These are phyloP conservation scores for Diplosphaera chodatii DNA, from an alignment of 139 green algal species.

Conservation along the genomic window DNA sequence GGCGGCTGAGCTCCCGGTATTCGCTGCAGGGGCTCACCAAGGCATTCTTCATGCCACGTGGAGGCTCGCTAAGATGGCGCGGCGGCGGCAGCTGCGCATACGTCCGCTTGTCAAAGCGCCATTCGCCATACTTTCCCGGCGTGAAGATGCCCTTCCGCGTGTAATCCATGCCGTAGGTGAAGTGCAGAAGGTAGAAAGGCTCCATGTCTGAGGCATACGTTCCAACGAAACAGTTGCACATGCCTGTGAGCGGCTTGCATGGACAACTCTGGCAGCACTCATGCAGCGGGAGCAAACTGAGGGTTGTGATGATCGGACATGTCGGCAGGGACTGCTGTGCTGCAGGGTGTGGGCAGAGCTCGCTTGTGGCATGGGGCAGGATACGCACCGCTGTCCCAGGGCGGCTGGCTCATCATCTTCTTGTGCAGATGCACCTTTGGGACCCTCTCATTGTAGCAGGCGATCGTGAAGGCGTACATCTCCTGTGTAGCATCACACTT, in stretches of 20 bases:
- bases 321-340: too few relatives aligned
- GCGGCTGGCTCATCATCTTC: slow-evolving; percentile 77
- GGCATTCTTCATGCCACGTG: not conserved
- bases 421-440: slow-evolving; percentile 56
- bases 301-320: too few relatives aligned
- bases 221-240: too few relatives aligned
- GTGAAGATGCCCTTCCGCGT: slow-evolving; percentile 62
- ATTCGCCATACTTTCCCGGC: slow-evolving; percentile 78
- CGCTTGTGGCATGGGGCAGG: too few relatives aligned
- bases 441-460: slow-evolving; percentile 55
- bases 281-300: too few relatives aligned
- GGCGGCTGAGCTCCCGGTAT: too few relatives aligned
- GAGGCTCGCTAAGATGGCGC: slow-evolving; percentile 49
- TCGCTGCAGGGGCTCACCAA: too few relatives aligned
- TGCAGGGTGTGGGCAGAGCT: too few relatives aligned
- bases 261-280: too few relatives aligned
- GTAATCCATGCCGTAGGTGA: slow-evolving; percentile 95
- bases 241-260: too few relatives aligned
- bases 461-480: slow-evolving; percentile 93
- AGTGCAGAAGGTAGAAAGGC: slow-evolving; percentile 89
- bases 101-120: slow-evolving; percentile 93
- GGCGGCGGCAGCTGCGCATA: slow-evolving; percentile 58
- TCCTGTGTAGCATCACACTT: too few relatives aligned
- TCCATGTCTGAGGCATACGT: slow-evolving; percentile 15
- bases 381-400: slow-evolving; percentile 73